Evolutionary conservation across 177 flowering plant genomes (phyloP).

Genomic region (Telopea speciosissima): DNA sequence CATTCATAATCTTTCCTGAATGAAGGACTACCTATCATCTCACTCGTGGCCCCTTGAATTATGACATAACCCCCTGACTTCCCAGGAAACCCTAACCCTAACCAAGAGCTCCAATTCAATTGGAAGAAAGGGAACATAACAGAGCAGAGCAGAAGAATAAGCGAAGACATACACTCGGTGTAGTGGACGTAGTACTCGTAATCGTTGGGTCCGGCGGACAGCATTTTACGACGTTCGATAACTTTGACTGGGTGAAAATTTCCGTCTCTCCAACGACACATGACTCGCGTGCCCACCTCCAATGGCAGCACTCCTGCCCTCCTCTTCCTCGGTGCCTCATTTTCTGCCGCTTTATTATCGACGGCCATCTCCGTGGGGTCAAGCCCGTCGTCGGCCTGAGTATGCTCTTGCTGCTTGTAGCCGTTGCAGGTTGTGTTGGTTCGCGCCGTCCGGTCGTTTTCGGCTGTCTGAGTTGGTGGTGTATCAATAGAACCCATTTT

Average conservation of each 20-base stretch:
- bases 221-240: slow-evolving; percentile 74
- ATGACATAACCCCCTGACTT: too few species aligned
- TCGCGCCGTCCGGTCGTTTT: neutral
- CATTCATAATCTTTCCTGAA: too few species aligned
- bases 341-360: slow-evolving; percentile 5
- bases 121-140: neutral
- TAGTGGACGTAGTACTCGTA: slow-evolving; percentile 98
- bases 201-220: slow-evolving; percentile 35
- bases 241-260: slow-evolving; percentile 91
- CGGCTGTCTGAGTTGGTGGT: neutral
- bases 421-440: neutral
- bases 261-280: slow-evolving; percentile 92
- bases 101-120: too few species aligned
- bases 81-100: too few species aligned
- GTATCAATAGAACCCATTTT: neutral
- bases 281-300: slow-evolving; percentile 87
- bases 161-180: slow-evolving; percentile 72
- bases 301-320: slow-evolving; percentile 45
- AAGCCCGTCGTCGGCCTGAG: neutral
- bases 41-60: too few species aligned
- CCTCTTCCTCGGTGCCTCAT: slow-evolving; percentile 34
- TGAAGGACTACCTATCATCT: too few species aligned
- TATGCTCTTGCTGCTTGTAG: neutral
- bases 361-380: neutral
- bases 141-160: neutral